Base-by-base conservation (phyloP, 306 rosid genomes). In the Inga oerstediana region DNA sequence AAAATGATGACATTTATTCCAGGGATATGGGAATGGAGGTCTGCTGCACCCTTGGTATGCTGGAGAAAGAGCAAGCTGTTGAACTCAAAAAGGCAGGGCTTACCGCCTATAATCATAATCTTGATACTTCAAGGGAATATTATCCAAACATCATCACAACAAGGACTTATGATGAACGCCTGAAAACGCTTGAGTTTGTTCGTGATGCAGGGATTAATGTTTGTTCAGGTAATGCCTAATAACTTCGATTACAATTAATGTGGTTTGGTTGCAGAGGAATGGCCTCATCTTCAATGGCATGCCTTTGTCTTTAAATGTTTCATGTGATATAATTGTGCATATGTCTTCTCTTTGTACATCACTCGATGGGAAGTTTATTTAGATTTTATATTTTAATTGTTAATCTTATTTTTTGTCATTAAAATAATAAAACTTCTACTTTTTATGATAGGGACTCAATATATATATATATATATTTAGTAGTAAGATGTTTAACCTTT, bases 21-120 rank as follows among this genome's bases (percentile, higher is more conserved):
- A 96, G 99, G 93, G 88, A 67, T 11, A 91, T 96, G 97, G 99
- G 97, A 77, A 93, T 93, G 99, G 98, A 96, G 87, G 99, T 96
- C 19, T 96, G 99, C 90, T 96, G 99, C 90, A 96, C 99, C 76
- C 89, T 96, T 86, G 99, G 99, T 78, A 96, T 96, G 99, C 79
- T 96, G 61, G 99, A 96, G 93, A 88, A 92, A 83, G 93, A 96
- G 84, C 99, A 96, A 79, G 99, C 99, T 59, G 61, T 74, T 45
- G 94, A 93, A 81, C 99, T 96, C 76, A 96, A 93, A 83, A 90
- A 91, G 84, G 99, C 99, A 0, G 98, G 98, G 85, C 97, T 96
- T 76, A 96, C 99, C 51, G 99, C 99, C 72, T 96, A 96, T 84
- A 96, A 96, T 83, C 99, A 96, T 80, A 96, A 96, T 85, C 97